Evolutionary conservation across 2,329 filamentous ascomycete genomes (phyloP).

Genomic region (Zalaria sp.): DNA sequence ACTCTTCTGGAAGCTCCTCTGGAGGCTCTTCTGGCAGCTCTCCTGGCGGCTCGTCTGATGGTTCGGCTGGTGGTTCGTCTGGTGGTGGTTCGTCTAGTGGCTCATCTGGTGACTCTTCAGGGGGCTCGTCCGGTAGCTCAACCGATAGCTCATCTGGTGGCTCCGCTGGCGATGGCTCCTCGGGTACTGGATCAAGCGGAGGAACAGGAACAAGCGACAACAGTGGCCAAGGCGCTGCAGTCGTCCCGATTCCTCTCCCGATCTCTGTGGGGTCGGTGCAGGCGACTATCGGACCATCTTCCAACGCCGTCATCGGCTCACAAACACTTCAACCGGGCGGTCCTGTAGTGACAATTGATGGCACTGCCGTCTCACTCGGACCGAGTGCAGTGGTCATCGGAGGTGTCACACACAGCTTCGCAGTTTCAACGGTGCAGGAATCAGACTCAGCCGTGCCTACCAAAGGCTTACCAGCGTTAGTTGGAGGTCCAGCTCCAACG

Average conservation of each 20-base stretch:
- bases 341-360: conserved; percentile 15
- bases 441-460: neutral
- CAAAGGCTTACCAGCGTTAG: neutral
- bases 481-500: neutral
- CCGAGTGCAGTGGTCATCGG: conserved; percentile 5
- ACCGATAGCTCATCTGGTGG: conserved; percentile 1
- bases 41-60: neutral
- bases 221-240: neutral
- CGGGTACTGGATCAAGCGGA: neutral
- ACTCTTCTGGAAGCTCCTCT: conserved; percentile 1
- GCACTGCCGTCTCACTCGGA: conserved; percentile 16
- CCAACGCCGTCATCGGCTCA: conserved; percentile 17
- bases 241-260: conserved; percentile 1
- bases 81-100: neutral
- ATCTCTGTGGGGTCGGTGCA: conserved; percentile 1
- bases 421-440: neutral
- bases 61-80: neutral
- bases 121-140: too few relatives aligned
- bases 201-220: neutral
- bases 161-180: conserved; percentile 2
- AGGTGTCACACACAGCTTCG: conserved; percentile 2
- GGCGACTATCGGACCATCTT: conserved; percentile 17
- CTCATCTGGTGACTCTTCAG: neutral
- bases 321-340: conserved; percentile 20
- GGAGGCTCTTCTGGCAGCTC: neutral